Conservation (phyloP, 139 green algal species). For the Ettlia oleoabundans region DNA sequence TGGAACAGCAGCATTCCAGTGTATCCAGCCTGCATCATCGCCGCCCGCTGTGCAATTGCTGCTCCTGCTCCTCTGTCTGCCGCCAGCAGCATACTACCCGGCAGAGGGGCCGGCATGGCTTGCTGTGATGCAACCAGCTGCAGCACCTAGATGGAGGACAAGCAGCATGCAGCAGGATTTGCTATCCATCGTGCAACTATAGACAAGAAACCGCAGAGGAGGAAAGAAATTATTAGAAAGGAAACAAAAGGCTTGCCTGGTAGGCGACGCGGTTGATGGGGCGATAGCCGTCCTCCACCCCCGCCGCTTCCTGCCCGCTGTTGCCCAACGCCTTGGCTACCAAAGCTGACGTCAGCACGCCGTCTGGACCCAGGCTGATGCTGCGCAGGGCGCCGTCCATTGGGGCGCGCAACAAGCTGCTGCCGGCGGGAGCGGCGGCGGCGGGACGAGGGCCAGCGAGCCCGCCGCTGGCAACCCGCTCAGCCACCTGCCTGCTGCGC, state of each 20-base stretch:
- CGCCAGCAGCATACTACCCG: background rate
- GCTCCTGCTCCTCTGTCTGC: background rate
- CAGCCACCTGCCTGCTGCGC: background rate
- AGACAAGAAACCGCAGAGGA: too few relatives aligned
- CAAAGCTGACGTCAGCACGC: slow-evolving; percentile 16
- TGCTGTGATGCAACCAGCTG: too few relatives aligned
- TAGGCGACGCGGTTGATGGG: slow-evolving; percentile 33
- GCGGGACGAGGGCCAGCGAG: background rate
- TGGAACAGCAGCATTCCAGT: too few relatives aligned
- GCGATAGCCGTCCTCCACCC: slow-evolving; percentile 1
- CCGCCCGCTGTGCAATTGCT: too few relatives aligned
- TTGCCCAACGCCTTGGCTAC: background rate
- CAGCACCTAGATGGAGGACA: too few relatives aligned
- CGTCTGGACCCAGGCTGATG: background rate
- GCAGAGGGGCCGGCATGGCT: too few relatives aligned
- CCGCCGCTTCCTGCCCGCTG: background rate
- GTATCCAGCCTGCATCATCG: too few relatives aligned
- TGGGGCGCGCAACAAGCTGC: slow-evolving; percentile 1
- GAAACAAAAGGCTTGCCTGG: too few relatives aligned
- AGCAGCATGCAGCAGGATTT: too few relatives aligned
- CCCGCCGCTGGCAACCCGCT: slow-evolving; percentile 11
- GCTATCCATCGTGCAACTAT: too few relatives aligned
- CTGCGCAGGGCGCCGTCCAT: background rate
- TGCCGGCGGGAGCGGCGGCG: background rate
- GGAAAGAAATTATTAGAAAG: too few relatives aligned